A percentile compares a stretch with the other conserved stretches of the same genome.
These are phyloP conservation scores for Cyphellophora europaea DNA, from an alignment of 2,329 filamentous ascomycete species.

Conservation along the genomic window DNA sequence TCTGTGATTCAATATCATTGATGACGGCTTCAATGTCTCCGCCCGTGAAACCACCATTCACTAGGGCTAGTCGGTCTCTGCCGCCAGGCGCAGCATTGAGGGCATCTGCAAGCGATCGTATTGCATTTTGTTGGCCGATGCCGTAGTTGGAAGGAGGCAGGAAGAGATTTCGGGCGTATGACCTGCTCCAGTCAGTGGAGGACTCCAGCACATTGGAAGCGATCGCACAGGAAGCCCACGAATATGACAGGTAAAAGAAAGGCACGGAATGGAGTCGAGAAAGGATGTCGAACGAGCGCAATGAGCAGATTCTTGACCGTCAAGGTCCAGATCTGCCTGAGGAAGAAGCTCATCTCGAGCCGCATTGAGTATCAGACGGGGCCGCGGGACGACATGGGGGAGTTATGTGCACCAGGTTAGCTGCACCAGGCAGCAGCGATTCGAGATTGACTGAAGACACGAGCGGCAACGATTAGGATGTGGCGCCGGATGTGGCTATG, in stretches of 20 bases:
- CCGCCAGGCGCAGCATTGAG: constrained; percentile 49
- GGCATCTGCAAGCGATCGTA: constrained; percentile 58
- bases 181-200: constrained; percentile 36
- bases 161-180: constrained; percentile 73
- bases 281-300: constrained; percentile 43
- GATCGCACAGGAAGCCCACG: constrained; percentile 31
- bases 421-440: no score
- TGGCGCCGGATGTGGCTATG: no score
- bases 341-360: constrained; percentile 27
- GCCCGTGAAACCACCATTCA: constrained; percentile 61
- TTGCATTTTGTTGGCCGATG: constrained; percentile 51
- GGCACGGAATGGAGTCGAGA: constrained; percentile 45
- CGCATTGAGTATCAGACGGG: no score
- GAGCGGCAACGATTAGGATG: no score
- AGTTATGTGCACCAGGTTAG: no score
- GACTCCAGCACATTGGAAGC: background rate
- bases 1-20: constrained; percentile 48
- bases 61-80: constrained; percentile 63
- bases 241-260: constrained; percentile 49
- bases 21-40: constrained; percentile 68
- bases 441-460: no score
- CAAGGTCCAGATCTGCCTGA: constrained; percentile 47
- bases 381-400: no score
- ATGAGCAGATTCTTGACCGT: constrained; percentile 49
- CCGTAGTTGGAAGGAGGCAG: constrained; percentile 68